Conservation (phyloP, 1,284 basidiomycete genomes). For the Trichosporon ovoides region DNA sequence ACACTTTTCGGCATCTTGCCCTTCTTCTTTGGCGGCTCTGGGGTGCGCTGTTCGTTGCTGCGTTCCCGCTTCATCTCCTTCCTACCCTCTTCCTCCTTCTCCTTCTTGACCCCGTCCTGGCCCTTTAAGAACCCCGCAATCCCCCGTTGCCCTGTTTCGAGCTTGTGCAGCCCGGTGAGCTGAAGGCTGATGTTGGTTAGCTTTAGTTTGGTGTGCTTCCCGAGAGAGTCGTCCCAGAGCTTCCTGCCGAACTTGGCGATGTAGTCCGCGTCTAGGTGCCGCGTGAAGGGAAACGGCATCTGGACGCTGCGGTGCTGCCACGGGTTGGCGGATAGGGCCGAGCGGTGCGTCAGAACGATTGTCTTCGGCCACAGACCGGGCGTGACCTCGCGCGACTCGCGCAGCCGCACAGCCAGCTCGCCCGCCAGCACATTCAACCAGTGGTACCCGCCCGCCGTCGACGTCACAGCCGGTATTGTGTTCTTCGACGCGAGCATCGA, state of each 20-base stretch:
- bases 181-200: conserved; percentile 63
- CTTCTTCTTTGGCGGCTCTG: neutral
- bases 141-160: conserved; percentile 74
- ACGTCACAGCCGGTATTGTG: conserved; percentile 68
- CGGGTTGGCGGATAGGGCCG: conserved; percentile 60
- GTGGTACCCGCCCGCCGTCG: conserved; percentile 67
- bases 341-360: conserved; percentile 68
- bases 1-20: neutral
- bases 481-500: conserved; percentile 94
- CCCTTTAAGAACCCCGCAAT: conserved; percentile 74
- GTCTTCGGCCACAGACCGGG: conserved; percentile 89
- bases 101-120: conserved; percentile 2
- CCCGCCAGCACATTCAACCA: conserved; percentile 89
- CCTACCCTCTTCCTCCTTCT: conserved; percentile 7
- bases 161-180: conserved; percentile 74
- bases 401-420: conserved; percentile 76
- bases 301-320: conserved; percentile 59
- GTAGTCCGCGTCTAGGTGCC: conserved; percentile 66
- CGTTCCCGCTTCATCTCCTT: neutral
- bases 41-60: neutral
- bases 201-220: conserved; percentile 54
- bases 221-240: conserved; percentile 79
- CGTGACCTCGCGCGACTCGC: conserved; percentile 67
- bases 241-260: conserved; percentile 73
- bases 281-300: conserved; percentile 71